Conservation (phyloP, 2,329 filamentous ascomycete species). For the Monilinia fructicola region DNA sequence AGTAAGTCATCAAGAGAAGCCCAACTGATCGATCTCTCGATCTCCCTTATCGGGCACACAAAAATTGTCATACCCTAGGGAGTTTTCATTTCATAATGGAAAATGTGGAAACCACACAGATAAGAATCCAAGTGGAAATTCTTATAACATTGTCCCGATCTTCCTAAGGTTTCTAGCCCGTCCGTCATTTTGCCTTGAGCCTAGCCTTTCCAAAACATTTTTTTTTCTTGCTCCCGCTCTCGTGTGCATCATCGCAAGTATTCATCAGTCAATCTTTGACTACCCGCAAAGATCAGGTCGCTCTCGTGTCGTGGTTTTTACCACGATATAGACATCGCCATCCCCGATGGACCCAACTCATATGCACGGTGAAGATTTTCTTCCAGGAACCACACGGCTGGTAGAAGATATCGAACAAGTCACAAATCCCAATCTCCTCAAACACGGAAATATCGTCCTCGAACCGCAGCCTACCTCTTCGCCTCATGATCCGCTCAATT, state of each 20-base stretch:
- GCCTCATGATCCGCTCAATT: constrained; percentile 54
- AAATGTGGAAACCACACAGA: constrained; percentile 15
- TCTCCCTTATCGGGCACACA: constrained; percentile 17
- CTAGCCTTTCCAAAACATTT: not conserved
- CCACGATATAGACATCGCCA: constrained; percentile 17
- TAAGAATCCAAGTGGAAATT: constrained; percentile 19
- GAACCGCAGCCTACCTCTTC: constrained; percentile 54
- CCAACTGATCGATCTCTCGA: not conserved
- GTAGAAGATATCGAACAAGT: constrained; percentile 30
- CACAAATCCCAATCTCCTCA: constrained; percentile 29
- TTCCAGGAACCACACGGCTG: constrained; percentile 34
- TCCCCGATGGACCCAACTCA: constrained; percentile 19
- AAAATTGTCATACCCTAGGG: not conserved
- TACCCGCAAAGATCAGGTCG: constrained; percentile 5
- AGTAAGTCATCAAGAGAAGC: not conserved
- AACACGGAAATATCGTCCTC: constrained; percentile 49
- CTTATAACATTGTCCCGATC: constrained; percentile 3
- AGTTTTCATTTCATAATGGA: constrained; percentile 13
- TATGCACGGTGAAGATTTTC: constrained; percentile 27
- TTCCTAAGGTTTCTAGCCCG: not conserved
- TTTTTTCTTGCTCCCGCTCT: not conserved
- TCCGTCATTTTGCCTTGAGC: constrained; percentile 3
- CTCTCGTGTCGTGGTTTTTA: constrained; percentile 17
- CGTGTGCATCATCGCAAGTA: not conserved
- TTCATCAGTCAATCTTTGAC: constrained; percentile 7